phyloP scores from a whole-genome alignment of 768 basidiomycete species.

The Suillus cothurnatus region DNA sequence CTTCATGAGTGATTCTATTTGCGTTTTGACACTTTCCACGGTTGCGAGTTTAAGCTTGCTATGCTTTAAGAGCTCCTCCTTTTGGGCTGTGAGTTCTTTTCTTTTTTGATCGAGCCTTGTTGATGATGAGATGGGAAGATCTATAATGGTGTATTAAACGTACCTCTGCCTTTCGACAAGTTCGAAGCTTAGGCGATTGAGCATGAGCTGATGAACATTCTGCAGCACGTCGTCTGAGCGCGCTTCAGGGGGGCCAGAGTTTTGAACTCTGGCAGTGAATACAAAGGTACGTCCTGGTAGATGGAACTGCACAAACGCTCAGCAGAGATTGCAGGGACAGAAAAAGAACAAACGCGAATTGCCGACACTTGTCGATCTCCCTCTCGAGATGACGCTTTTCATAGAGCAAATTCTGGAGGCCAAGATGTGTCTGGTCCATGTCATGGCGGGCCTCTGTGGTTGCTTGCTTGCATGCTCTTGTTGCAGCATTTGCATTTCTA shows the following conservation, averaged over 20 bases:
- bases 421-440: constrained; percentile 89
- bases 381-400: constrained; percentile 89
- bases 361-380: constrained; percentile 91
- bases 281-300: constrained; percentile 84
- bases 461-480: constrained; percentile 71
- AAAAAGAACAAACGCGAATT: constrained; percentile 66
- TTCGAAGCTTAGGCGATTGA: constrained; percentile 86
- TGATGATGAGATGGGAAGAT: constrained; percentile 9
- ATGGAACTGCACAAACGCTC: constrained; percentile 58
- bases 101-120: constrained; percentile 67
- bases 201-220: constrained; percentile 83
- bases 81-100: constrained; percentile 67
- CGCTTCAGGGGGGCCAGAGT: constrained; percentile 69
- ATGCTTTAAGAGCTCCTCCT: constrained; percentile 80
- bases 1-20: constrained; percentile 79
- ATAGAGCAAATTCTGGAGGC: constrained; percentile 84
- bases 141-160: constrained; percentile 17
- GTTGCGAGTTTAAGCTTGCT: constrained; percentile 72
- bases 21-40: constrained; percentile 76
- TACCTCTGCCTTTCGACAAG: constrained; percentile 87
- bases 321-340: not conserved
- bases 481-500: constrained; percentile 69
- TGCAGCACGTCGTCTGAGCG: constrained; percentile 60
- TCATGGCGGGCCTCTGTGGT: constrained; percentile 77
- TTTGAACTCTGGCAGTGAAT: constrained; percentile 68